Evolutionary conservation across 2,329 filamentous ascomycete species (phyloP), one percentile per base, ranked within the genome.

Genomic region (Aspergillus thermomutatus): DNA sequence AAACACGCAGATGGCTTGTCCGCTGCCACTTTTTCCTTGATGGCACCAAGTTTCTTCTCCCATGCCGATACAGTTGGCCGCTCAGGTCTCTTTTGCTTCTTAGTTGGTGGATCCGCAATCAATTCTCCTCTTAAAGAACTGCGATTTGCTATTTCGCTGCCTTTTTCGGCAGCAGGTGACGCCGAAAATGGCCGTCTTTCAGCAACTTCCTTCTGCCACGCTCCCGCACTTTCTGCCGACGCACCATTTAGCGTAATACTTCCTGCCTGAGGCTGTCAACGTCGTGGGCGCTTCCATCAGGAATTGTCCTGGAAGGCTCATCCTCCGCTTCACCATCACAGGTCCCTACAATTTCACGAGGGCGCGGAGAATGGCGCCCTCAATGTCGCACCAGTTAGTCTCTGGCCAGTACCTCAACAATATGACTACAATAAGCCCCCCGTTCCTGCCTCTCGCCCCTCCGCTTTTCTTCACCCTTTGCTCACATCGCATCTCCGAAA

Each of bases 151-250:
- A 54, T 56, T 59, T 56, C 28, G 46, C 54, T 50, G 57, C 57
- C 57, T 53, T 54, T 56, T 59, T 54, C 54, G 47, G 57, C 57
- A 0, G 53, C 41, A 56, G 40, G 28, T 60, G 52, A 60, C 1
- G 54, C 57, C 52, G 7, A 60, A 60, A 60, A 57, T 50, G 54
- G 57, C 57, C 28, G 49, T 11, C 54, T 57, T 57, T 57, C 46
- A 60, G 57, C 54, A 60, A 57, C 54, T 28, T 54, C 52, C 49
- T 55, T 60, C 57, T 52, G 57, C 54, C 54, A 60, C 57, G 52
- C 57, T 57, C 57, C 54, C 49, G 57, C 51, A 26, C 48, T 40
- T 60, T 57, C 46, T 49, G 56, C n/a, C 50, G 48, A 59, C 54
- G 54, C 57, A 56, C 54, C 45, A 34, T 34, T 48, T 41, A 48